A percentile compares a stretch with the other conserved stretches of the same genome.
phyloP scores from a whole-genome alignment of 2,329 filamentous ascomycete species.

The Aquanectria penicillioides region DNA sequence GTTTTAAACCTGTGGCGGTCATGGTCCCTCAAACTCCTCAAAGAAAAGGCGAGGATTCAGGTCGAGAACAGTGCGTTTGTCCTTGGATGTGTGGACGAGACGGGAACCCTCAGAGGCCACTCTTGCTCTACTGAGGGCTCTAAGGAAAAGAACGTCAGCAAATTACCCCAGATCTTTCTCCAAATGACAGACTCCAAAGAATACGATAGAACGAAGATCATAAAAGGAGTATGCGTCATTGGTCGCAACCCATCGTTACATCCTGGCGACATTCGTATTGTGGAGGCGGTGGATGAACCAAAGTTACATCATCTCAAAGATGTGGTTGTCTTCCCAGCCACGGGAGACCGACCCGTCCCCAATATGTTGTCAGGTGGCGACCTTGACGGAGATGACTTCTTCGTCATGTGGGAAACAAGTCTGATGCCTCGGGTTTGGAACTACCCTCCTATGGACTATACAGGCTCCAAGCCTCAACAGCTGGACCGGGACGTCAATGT shows the following conservation, averaged over 20 bases:
- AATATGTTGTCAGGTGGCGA: slow-evolving; percentile 98
- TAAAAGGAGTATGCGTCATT: slow-evolving; percentile 82
- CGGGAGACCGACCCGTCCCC: slow-evolving; percentile 83
- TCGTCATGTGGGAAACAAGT: slow-evolving; percentile 88
- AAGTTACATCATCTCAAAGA: slow-evolving; percentile 81
- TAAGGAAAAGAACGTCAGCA: slow-evolving; percentile 54
- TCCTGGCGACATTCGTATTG: slow-evolving; percentile 89
- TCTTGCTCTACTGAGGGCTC: slow-evolving; percentile 57
- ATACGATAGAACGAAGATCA: slow-evolving; percentile 66
- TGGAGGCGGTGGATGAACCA: slow-evolving; percentile 81
- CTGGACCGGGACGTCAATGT: slow-evolving; percentile 73
- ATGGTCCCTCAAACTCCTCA: slow-evolving; percentile 89
- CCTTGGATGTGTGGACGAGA: slow-evolving; percentile 90
- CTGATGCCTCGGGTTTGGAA: slow-evolving; percentile 79
- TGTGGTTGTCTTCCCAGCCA: slow-evolving; percentile 87
- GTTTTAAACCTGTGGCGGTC: slow-evolving; percentile 85
- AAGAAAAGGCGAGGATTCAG: slow-evolving; percentile 89
- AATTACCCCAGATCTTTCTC: slow-evolving; percentile 87
- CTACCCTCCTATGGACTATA: slow-evolving; percentile 80
- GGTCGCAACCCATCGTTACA: slow-evolving; percentile 95
- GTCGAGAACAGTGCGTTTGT: slow-evolving; percentile 88
- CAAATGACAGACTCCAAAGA: slow-evolving; percentile 74
- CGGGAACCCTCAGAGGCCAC: slow-evolving; percentile 77
- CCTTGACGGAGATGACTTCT: slow-evolving; percentile 94
- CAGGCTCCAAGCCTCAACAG: slow-evolving; percentile 63